Evolutionary conservation across 2,329 filamentous ascomycete species (phyloP), one percentile per base, ranked within the genome.

Genomic region (Grosmannia penicillata): DNA sequence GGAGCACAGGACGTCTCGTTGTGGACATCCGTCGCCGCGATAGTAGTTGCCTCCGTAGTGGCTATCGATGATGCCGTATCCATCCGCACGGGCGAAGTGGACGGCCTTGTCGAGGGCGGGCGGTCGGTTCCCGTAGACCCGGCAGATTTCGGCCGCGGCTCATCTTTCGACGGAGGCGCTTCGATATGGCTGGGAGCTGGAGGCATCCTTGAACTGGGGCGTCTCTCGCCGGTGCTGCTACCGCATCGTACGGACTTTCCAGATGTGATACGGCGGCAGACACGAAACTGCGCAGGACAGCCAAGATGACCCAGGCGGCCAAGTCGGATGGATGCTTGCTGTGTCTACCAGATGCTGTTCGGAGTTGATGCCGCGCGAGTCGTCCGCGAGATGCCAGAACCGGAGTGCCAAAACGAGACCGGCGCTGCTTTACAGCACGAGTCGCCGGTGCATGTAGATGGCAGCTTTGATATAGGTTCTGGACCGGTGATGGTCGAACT

Each of bases 1-100:
- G 31, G 59, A 58, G 61, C 69, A 52, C 68, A 70, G 48, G 61
- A 62, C 50, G 63, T 66, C 50, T 63, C 60, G 47, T 56, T 62
- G 48, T 55, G 61, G 48, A 65, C 66, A 51, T 70, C 68, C 47
- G 54, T 53, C 38, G 63, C 62, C 47, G 56, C 46, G 11, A 54
- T n/a, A 7, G 18, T 60, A 42, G 66, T 66, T 45, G 60, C 63
- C 49, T 60, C 61, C 21, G 68, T 67, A 18, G 68, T 70, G 42
- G 69, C 68, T 43, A 63, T 65, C 38, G 68, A 72, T 41, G 68
- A 70, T 43, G 54, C 58, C 26, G 69, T 70, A 48, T 72, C 65
- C 51, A 70, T 69, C 45, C 62, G 51, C 46, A 50, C 39, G 10
- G 54, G 56, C 37, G 56, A 51, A 15, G 56, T 55, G 9, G 49